These are phyloP conservation scores for Hymenoscyphus occultus DNA, from an alignment of 2,329 filamentous ascomycete genomes.

Conservation along the genomic window DNA sequence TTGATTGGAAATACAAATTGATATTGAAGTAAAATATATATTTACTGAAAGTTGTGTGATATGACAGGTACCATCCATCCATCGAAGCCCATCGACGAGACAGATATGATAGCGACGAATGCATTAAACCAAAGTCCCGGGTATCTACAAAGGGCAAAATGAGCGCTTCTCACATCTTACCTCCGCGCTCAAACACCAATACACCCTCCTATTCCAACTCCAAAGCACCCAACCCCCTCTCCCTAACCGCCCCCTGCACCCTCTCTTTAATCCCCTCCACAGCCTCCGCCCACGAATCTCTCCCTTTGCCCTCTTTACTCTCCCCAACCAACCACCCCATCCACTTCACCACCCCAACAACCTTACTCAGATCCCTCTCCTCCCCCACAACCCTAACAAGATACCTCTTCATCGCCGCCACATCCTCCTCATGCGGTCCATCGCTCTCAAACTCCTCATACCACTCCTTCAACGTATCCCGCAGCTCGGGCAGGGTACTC, in stretches of 20 bases:
- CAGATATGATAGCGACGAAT: too few relatives aligned
- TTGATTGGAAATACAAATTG: too few relatives aligned
- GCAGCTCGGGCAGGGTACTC: slow-evolving; percentile 58
- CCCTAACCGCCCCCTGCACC: slow-evolving; percentile 53
- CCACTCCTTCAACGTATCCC: slow-evolving; percentile 75
- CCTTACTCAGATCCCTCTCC: slow-evolving; percentile 77
- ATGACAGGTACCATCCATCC: too few relatives aligned
- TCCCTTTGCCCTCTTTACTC: slow-evolving; percentile 39
- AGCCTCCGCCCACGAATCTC: slow-evolving; percentile 47
- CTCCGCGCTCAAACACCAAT: too few relatives aligned
- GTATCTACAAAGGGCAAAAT: too few relatives aligned
- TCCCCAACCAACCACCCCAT: slow-evolving; percentile 54
- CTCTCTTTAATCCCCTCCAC: slow-evolving; percentile 45
- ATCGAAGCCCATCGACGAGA: too few relatives aligned
- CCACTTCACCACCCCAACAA: slow-evolving; percentile 67
- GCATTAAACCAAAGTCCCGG: too few relatives aligned
- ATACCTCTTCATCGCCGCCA: slow-evolving; percentile 71
- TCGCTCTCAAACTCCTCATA: slow-evolving; percentile 66
- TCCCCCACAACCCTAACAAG: slow-evolving; percentile 67
- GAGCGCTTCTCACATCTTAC: too few relatives aligned
- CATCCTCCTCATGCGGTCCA: slow-evolving; percentile 77
- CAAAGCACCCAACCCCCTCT: slow-evolving; percentile 56
- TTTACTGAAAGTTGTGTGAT: too few relatives aligned
- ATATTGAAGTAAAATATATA: too few relatives aligned
- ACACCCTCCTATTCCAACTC: slow-evolving; percentile 40